These are phyloP conservation scores for Guadua angustifolia DNA, from an alignment of 176 grass and related monocot genomes.

Conservation along the genomic window DNA sequence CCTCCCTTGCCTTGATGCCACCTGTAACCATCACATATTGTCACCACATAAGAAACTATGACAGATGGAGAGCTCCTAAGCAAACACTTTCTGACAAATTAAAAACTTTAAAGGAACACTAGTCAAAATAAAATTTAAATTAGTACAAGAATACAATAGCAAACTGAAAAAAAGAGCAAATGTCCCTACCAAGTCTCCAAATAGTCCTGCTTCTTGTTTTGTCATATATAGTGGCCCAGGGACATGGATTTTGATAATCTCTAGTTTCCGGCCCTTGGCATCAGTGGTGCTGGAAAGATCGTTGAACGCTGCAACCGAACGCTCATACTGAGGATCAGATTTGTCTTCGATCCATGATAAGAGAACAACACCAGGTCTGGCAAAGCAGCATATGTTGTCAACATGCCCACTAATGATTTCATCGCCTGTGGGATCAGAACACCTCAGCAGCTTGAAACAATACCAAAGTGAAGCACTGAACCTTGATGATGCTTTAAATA, in stretches of 20 bases:
- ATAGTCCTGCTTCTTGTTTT: slow-evolving; percentile 6
- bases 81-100: not conserved
- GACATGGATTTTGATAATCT: slow-evolving; percentile 66
- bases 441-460: not conserved
- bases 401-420: slow-evolving; percentile 70
- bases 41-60: not conserved
- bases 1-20: not conserved
- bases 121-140: not conserved
- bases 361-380: slow-evolving; percentile 53
- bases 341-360: slow-evolving; percentile 60
- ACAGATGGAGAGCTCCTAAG: not conserved
- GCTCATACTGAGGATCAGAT: slow-evolving; percentile 59
- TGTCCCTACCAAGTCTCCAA: not conserved
- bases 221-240: slow-evolving; percentile 65
- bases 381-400: slow-evolving; percentile 73
- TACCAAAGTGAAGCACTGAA: not conserved
- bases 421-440: slow-evolving; percentile 46
- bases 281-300: slow-evolving; percentile 51
- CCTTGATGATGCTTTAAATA: not conserved
- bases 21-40: not conserved
- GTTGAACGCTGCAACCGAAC: slow-evolving; percentile 55
- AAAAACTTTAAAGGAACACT: not conserved
- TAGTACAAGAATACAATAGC: not conserved
- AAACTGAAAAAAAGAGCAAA: not conserved
- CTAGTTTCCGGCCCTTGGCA: slow-evolving; percentile 57